These are phyloP conservation scores for Cladophialophora yegresii DNA, from an alignment of 2,329 filamentous ascomycete species.

Conservation along the genomic window DNA sequence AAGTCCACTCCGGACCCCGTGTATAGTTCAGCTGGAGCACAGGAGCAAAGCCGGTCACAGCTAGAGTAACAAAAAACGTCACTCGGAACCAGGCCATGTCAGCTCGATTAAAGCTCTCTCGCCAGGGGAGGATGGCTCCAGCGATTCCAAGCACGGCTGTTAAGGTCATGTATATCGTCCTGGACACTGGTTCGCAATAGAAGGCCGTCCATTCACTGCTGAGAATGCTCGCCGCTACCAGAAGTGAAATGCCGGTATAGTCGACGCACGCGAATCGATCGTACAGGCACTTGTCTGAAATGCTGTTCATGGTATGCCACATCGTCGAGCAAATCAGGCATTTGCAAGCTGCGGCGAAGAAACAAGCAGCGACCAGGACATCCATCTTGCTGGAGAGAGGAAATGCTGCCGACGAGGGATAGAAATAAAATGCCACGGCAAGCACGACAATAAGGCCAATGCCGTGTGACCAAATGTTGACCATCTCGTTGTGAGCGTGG, in stretches of 20 bases:
- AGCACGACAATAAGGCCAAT: slow-evolving; percentile 87
- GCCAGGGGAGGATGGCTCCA: slow-evolving; percentile 92
- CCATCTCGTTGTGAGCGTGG: slow-evolving; percentile 82
- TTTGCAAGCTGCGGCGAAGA: slow-evolving; percentile 94
- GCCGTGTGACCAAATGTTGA: slow-evolving; percentile 98
- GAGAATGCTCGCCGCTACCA: slow-evolving; percentile 95
- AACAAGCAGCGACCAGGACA: slow-evolving; percentile 85
- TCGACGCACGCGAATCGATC: slow-evolving; percentile 97
- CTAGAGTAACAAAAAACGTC: slow-evolving; percentile 84
- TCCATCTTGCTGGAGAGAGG: slow-evolving; percentile 82
- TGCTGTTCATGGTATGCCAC: slow-evolving; percentile 99
- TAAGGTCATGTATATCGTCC: slow-evolving; percentile 80
- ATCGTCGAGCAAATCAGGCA: slow-evolving; percentile 92
- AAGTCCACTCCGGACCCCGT: slow-evolving; percentile 76
- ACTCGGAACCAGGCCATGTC: slow-evolving; percentile 95
- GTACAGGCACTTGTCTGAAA: slow-evolving; percentile 83
- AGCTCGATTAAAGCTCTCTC: slow-evolving; percentile 86
- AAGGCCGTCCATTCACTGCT: slow-evolving; percentile 98
- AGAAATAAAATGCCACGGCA: slow-evolving; percentile 91
- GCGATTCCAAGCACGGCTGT: slow-evolving; percentile 80
- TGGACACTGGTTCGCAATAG: slow-evolving; percentile 89
- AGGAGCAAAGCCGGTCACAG: slow-evolving; percentile 83
- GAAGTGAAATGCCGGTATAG: slow-evolving; percentile 93
- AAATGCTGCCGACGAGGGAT: slow-evolving; percentile 85
- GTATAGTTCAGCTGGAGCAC: slow-evolving; percentile 79